These are phyloP conservation scores for Fomitopsis palustris DNA, from an alignment of 1,284 basidiomycete species.

Conservation along the genomic window DNA sequence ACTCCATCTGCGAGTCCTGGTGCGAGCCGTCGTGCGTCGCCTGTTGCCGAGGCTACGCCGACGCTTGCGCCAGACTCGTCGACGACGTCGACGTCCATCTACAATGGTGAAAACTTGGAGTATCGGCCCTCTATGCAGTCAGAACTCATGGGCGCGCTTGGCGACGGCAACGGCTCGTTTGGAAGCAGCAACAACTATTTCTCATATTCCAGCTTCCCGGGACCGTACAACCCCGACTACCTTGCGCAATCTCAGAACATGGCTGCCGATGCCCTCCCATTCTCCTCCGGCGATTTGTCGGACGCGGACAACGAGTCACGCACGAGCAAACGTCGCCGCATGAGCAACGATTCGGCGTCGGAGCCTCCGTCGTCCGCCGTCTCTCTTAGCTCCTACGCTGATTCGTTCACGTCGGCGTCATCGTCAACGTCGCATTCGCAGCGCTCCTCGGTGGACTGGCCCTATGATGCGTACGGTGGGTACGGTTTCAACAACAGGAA, in stretches of 20 bases:
- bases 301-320: constrained; percentile 44
- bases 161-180: constrained; percentile 29
- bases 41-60: constrained; percentile 54
- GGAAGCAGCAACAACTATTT: constrained; percentile 28
- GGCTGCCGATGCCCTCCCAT: constrained; percentile 47
- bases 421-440: constrained; percentile 39
- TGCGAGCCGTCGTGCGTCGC: constrained; percentile 69
- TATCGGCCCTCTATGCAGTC: constrained; percentile 43
- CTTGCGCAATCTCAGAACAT: constrained; percentile 43
- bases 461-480: constrained; percentile 36
- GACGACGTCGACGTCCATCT: constrained; percentile 40
- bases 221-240: constrained; percentile 71
- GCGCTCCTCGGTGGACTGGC: constrained; percentile 60
- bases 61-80: constrained; percentile 62
- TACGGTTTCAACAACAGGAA: constrained; percentile 45
- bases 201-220: constrained; percentile 45
- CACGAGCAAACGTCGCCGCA: constrained; percentile 59
- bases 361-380: constrained; percentile 41
- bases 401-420: constrained; percentile 36
- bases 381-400: constrained; percentile 30
- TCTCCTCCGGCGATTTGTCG: constrained; percentile 38
- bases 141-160: constrained; percentile 65
- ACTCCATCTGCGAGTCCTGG: constrained; percentile 71
- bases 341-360: constrained; percentile 71
- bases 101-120: constrained; percentile 38